Conservation (phyloP, 108 stramenopile genomes). For the Nitzschia inconspicua region DNA sequence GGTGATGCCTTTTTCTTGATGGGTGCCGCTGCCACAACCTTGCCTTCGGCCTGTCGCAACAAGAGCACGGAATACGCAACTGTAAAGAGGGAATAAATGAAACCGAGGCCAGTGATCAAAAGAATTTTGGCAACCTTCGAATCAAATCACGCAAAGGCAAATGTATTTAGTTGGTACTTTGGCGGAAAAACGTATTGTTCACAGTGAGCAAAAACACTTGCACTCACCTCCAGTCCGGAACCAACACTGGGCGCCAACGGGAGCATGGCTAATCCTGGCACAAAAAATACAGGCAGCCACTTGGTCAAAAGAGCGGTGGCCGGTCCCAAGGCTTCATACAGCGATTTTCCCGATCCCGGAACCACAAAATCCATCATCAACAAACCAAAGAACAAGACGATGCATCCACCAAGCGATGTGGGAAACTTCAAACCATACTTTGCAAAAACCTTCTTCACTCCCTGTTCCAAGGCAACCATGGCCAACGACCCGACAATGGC, state of each 20-base stretch:
- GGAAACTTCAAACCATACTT: constrained; percentile 62
- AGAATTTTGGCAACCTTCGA: constrained; percentile 57
- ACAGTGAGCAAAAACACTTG: background rate
- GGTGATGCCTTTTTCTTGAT: background rate
- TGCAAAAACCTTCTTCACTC: constrained; percentile 51
- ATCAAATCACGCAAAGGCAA: background rate
- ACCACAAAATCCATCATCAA: constrained; percentile 42
- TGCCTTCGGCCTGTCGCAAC: constrained; percentile 37
- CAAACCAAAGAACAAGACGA: constrained; percentile 50
- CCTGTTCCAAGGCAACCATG: constrained; percentile 48
- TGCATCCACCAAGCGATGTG: constrained; percentile 64
- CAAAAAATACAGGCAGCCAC: constrained; percentile 84
- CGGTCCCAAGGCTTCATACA: constrained; percentile 48
- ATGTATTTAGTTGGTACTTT: background rate
- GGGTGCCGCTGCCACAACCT: background rate
- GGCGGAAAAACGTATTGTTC: background rate
- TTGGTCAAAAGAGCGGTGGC: constrained; percentile 70
- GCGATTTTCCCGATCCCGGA: constrained; percentile 52
- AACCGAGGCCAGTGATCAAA: constrained; percentile 55
- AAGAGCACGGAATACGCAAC: constrained; percentile 57
- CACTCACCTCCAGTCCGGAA: constrained; percentile 48
- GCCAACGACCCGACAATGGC: constrained; percentile 18
- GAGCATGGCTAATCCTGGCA: constrained; percentile 80
- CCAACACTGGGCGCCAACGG: constrained; percentile 78
- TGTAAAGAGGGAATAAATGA: constrained; percentile 56